phyloP scores from a whole-genome alignment of 2,329 filamentous ascomycete species.

The Arthrobotrys sinensis region DNA sequence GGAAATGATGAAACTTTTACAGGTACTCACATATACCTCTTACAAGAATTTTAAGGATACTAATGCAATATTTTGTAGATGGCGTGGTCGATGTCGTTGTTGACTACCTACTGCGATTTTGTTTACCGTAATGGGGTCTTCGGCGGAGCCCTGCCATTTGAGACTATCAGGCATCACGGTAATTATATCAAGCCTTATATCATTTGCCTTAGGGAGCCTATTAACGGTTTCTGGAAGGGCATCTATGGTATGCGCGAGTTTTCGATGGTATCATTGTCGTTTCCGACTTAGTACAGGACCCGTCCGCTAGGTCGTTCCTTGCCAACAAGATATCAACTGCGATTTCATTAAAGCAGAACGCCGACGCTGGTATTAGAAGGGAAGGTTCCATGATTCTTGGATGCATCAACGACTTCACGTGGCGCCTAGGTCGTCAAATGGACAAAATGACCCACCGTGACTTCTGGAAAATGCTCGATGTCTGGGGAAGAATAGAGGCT shows the following conservation, averaged over 20 bases:
- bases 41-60: background rate
- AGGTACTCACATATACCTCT: background rate
- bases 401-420: constrained; percentile 20
- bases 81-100: constrained; percentile 25
- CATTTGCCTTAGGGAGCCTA: background rate
- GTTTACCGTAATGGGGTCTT: background rate
- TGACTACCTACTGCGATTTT: background rate
- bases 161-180: background rate
- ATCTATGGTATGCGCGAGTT: constrained; percentile 9
- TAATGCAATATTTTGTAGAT: background rate
- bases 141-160: background rate
- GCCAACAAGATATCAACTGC: background rate
- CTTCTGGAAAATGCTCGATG: constrained; percentile 7
- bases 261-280: background rate
- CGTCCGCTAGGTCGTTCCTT: background rate
- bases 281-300: constrained; percentile 20
- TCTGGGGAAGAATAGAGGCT: background rate
- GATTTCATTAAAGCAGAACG: background rate
- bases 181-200: background rate
- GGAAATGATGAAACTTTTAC: background rate
- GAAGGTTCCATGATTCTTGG: background rate
- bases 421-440: constrained; percentile 1
- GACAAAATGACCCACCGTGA: background rate
- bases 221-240: background rate
- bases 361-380: background rate